Percentiles rank a stretch among this genome's conserved stretches.
These are phyloP conservation scores for Mucor racemosus DNA, from an alignment of 371 early-diverging fungal genomes.

Conservation along the genomic window DNA sequence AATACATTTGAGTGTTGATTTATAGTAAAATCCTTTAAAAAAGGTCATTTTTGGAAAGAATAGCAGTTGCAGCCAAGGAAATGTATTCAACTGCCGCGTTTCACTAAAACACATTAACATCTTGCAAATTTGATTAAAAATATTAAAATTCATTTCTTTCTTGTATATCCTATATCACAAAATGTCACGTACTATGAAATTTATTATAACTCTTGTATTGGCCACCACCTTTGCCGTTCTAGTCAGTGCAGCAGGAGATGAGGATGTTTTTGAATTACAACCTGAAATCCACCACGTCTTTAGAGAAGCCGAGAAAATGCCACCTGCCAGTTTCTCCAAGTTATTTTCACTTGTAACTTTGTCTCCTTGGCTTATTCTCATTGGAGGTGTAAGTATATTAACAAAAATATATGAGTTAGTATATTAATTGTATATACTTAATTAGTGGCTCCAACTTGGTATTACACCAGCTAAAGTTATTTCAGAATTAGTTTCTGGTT, in stretches of 20 bases:
- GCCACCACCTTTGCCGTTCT: conserved; percentile 5
- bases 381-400: conserved; percentile 57
- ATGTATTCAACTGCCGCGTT: not conserved
- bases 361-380: conserved; percentile 68
- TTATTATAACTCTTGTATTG: not conserved
- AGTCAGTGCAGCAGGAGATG: conserved; percentile 49
- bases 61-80: too few relatives aligned
- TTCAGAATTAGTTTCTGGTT: conserved; percentile 29
- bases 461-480: conserved; percentile 51
- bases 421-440: not conserved
- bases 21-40: too few relatives aligned
- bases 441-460: conserved; percentile 62
- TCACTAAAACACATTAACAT: not conserved
- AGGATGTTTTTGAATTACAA: conserved; percentile 52
- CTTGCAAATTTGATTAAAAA: not conserved
- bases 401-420: not conserved
- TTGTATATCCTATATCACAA: not conserved
- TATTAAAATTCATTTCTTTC: not conserved
- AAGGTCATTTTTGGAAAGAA: too few relatives aligned
- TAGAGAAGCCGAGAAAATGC: conserved; percentile 65
- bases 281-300: conserved; percentile 77
- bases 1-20: too few relatives aligned
- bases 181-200: conserved; percentile 18
- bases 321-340: conserved; percentile 59
- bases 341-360: conserved; percentile 62